A percentile compares a stretch with the other conserved stretches of the same genome.
phyloP scores from a whole-genome alignment of 2,329 filamentous ascomycete genomes.

The Calonectria hawksworthii region DNA sequence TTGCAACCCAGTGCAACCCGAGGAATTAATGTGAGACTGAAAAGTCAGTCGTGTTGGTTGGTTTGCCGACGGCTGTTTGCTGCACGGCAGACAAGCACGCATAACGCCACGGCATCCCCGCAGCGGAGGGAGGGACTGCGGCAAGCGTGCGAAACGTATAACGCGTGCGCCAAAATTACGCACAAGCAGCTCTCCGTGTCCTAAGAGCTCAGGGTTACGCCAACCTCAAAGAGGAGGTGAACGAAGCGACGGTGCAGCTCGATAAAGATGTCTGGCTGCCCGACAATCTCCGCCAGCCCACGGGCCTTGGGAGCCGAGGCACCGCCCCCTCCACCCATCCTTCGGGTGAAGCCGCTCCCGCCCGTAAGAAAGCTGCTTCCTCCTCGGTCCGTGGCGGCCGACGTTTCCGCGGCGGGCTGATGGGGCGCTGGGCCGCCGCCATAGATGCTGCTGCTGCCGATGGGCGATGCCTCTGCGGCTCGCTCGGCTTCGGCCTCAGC shows the following conservation, averaged over 20 bases:
- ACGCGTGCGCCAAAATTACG: slow-evolving; percentile 35
- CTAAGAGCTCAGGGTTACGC: slow-evolving; percentile 66
- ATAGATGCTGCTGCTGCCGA: slow-evolving; percentile 55
- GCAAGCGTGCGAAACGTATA: slow-evolving; percentile 43
- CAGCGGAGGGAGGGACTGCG: slow-evolving; percentile 19
- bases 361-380: slow-evolving; percentile 71
- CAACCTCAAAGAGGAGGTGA: slow-evolving; percentile 71
- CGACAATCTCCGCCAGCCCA: slow-evolving; percentile 75
- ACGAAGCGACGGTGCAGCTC: slow-evolving; percentile 76
- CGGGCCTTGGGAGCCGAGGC: slow-evolving; percentile 70
- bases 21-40: not conserved
- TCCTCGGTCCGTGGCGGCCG: slow-evolving; percentile 53
- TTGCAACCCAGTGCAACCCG: not conserved
- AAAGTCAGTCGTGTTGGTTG: not conserved
- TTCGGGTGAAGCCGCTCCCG: slow-evolving; percentile 68
- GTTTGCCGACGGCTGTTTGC: slow-evolving; percentile 11
- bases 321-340: slow-evolving; percentile 70
- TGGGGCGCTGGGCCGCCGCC: slow-evolving; percentile 50
- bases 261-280: slow-evolving; percentile 77
- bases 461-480: slow-evolving; percentile 59
- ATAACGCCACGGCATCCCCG: slow-evolving; percentile 17
- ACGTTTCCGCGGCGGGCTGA: slow-evolving; percentile 48
- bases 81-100: slow-evolving; percentile 9
- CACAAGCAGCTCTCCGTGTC: slow-evolving; percentile 38
- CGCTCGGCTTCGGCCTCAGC: slow-evolving; percentile 75